phyloP scores from a whole-genome alignment of 1,139 yeast genomes.

The Blastobotrys aristatus region DNA sequence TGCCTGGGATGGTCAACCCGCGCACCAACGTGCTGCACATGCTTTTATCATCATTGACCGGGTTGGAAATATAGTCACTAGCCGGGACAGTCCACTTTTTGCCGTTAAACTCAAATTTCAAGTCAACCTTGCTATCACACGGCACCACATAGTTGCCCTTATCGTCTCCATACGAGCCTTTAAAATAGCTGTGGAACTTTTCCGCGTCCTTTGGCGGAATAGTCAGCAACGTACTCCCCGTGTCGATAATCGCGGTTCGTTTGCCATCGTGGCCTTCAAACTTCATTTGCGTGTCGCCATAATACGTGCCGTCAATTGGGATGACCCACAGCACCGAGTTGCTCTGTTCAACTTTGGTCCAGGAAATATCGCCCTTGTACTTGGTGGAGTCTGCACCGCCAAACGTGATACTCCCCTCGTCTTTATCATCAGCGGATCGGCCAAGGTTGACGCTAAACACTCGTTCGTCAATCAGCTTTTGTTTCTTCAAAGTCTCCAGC shows the following conservation, averaged over 20 bases:
- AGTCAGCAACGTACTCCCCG: conserved; percentile 62
- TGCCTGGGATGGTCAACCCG: conserved; percentile 38
- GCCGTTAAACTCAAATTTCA: conserved; percentile 43
- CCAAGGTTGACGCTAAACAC: conserved; percentile 44
- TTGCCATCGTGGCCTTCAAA: conserved; percentile 27
- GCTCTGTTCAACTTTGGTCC: conserved; percentile 39
- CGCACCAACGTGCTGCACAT: conserved; percentile 65
- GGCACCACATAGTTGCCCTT: conserved; percentile 56
- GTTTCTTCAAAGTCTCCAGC: conserved; percentile 38
- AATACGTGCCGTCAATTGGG: conserved; percentile 38
- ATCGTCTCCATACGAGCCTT: conserved; percentile 49
- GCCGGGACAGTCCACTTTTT: conserved; percentile 45
- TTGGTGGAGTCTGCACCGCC: conserved; percentile 42
- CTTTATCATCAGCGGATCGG: conserved; percentile 32
- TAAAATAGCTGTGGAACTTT: conserved; percentile 48
- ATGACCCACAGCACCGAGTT: conserved; percentile 53
- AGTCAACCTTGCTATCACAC: conserved; percentile 43
- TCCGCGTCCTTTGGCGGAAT: conserved; percentile 55
- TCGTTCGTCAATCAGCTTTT: conserved; percentile 35
- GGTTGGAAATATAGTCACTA: conserved; percentile 45
- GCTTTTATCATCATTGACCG: conserved; percentile 41
- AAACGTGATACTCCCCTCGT: conserved; percentile 43
- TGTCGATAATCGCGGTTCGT: conserved; percentile 52
- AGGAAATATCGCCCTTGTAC: conserved; percentile 42
- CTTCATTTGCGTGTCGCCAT: conserved; percentile 34